Evolutionary conservation across 495 filamentous ascomycete genomes (phyloP).

Genomic region (Pyrenula aspistea): DNA sequence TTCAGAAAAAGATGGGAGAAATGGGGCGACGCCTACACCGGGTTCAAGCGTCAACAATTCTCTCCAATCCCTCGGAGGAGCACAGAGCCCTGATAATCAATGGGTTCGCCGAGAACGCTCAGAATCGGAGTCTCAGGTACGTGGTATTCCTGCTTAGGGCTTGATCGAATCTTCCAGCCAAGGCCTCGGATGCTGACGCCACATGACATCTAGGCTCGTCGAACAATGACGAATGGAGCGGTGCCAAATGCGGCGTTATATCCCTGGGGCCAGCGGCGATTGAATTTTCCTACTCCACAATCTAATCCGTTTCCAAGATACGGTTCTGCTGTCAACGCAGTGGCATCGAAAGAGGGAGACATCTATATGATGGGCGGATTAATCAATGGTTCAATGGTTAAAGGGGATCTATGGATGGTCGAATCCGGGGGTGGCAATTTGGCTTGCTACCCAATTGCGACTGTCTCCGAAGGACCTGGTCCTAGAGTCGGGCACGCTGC

Average conservation of each 20-base stretch:
- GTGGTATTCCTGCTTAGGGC: too few species aligned
- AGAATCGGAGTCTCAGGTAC: constrained; percentile 39
- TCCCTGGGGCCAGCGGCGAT: constrained; percentile 84
- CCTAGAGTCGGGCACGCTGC: constrained; percentile 92
- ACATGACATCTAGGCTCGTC: constrained; percentile 21
- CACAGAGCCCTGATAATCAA: constrained; percentile 38
- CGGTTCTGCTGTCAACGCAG: constrained; percentile 88
- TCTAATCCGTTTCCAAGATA: constrained; percentile 91
- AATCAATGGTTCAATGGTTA: constrained; percentile 86
- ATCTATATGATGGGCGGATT: constrained; percentile 97
- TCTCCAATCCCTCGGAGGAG: constrained; percentile 39
- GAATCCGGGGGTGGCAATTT: constrained; percentile 75
- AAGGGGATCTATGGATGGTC: constrained; percentile 96
- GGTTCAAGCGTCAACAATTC: constrained; percentile 55
- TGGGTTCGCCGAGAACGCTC: constrained; percentile 30
- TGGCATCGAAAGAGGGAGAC: constrained; percentile 89
- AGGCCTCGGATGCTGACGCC: too few species aligned
- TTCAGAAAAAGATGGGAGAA: constrained; percentile 26
- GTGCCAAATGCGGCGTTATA: constrained; percentile 55
- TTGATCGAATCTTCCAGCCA: too few species aligned
- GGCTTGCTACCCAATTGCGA: constrained; percentile 82
- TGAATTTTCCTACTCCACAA: constrained; percentile 75
- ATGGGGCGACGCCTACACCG: constrained; percentile 43
- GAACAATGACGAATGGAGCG: constrained; percentile 16
- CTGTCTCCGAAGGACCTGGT: constrained; percentile 86